phyloP scores from a whole-genome alignment of 768 basidiomycete genomes.

The Pisolithus orientalis region DNA sequence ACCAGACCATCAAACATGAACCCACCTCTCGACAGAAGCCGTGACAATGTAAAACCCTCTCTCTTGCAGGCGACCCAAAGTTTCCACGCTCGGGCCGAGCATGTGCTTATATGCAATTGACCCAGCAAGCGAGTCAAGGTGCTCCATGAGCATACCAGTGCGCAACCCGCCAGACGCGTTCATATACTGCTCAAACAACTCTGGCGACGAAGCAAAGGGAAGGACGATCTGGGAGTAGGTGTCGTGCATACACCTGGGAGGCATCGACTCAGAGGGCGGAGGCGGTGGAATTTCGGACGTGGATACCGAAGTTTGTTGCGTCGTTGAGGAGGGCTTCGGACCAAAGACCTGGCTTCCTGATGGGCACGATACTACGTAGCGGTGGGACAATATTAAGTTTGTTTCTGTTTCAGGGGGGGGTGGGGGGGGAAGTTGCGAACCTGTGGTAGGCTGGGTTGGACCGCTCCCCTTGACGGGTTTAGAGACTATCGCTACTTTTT shows the following conservation, averaged over 20 bases:
- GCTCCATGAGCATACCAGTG: constrained; percentile 70
- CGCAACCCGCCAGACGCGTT: constrained; percentile 71
- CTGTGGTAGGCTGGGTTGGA: constrained; percentile 49
- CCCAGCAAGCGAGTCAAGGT: constrained; percentile 77
- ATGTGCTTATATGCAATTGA: constrained; percentile 81
- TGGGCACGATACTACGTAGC: constrained; percentile 44
- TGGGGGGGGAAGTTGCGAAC: constrained; percentile 26
- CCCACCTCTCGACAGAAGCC: constrained; percentile 70
- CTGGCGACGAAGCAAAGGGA: constrained; percentile 54
- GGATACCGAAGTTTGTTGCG: constrained; percentile 17
- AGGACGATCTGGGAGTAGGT: constrained; percentile 63
- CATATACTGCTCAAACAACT: constrained; percentile 60
- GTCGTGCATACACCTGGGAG: constrained; percentile 59
- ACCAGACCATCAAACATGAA: background rate
- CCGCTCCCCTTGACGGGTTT: constrained; percentile 29
- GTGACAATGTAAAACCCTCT: constrained; percentile 80
- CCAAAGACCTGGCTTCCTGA: constrained; percentile 50
- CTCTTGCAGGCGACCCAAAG: constrained; percentile 49
- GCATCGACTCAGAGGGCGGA: constrained; percentile 20
- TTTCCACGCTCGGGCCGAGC: constrained; percentile 56
- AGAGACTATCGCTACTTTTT: background rate
- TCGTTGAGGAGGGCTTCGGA: constrained; percentile 46
- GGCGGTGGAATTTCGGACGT: constrained; percentile 10
- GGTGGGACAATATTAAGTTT: constrained; percentile 6
- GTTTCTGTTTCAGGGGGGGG: background rate